These are phyloP conservation scores for Heteromeles arbutifolia DNA, from an alignment of 306 rosid species.

Conservation along the genomic window DNA sequence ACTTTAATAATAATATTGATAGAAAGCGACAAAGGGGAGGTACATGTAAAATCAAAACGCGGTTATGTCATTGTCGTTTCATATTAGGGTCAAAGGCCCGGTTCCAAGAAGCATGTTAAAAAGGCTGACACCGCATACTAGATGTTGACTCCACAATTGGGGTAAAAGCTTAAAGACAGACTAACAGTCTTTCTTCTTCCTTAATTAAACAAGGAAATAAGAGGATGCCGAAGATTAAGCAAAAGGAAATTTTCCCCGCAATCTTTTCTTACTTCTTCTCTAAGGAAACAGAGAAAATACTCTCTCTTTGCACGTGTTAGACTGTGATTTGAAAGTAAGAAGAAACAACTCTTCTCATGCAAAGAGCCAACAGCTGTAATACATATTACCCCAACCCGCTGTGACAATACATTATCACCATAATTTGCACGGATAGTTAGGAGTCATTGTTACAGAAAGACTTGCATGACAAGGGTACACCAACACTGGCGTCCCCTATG, in stretches of 20 bases:
- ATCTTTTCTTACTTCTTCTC: background rate
- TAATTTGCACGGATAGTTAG: too few relatives aligned
- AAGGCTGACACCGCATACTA: background rate
- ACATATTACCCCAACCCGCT: too few relatives aligned
- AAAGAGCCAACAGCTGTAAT: too few relatives aligned
- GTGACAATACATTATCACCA: too few relatives aligned
- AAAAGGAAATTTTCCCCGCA: background rate
- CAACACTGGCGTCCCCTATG: background rate
- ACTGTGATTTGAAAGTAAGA: background rate
- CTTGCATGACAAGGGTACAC: background rate
- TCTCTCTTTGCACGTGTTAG: too few relatives aligned
- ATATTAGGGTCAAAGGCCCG: background rate
- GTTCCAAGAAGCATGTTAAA: background rate
- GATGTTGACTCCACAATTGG: background rate
- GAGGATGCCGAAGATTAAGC: background rate
- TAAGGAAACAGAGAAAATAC: background rate
- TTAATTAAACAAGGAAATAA: background rate
- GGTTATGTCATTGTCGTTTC: background rate
- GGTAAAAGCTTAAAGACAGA: background rate
- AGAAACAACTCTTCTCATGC: background rate
- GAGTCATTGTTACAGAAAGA: background rate
- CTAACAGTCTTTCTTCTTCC: background rate
- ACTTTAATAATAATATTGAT: background rate
- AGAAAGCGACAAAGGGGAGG: background rate
- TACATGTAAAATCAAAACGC: background rate